Evolutionary conservation across 1,284 basidiomycete species (phyloP).

Genomic region (Trametes hirsuta): DNA sequence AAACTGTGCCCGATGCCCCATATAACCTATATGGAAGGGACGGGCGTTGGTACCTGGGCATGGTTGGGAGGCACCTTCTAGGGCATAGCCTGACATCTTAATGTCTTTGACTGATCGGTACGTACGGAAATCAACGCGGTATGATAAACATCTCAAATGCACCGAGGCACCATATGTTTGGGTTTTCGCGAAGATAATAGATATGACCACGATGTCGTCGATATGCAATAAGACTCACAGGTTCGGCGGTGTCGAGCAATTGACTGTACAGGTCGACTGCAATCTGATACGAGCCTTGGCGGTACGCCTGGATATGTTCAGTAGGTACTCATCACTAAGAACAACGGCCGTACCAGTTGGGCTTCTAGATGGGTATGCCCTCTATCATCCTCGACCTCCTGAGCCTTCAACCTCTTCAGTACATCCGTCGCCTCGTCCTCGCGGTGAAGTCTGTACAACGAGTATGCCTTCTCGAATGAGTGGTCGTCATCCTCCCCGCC

Average conservation of each 20-base stretch:
- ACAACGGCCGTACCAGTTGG: constrained; percentile 65
- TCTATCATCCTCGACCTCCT: constrained; percentile 51
- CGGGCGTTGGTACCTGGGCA: background rate
- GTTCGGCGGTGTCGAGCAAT: constrained; percentile 73
- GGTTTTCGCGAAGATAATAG: too few relatives aligned
- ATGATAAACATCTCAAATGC: too few relatives aligned
- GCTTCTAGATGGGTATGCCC: constrained; percentile 82
- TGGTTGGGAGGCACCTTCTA: too few relatives aligned
- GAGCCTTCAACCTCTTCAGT: constrained; percentile 52
- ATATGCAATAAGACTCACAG: constrained; percentile 48
- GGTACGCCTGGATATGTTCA: constrained; percentile 47
- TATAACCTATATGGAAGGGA: too few relatives aligned
- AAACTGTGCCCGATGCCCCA: too few relatives aligned
- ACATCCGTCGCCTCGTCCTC: constrained; percentile 67
- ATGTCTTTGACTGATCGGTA: too few relatives aligned
- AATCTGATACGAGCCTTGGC: constrained; percentile 72
- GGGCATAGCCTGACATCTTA: too few relatives aligned
- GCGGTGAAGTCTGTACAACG: constrained; percentile 77
- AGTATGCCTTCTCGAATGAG: constrained; percentile 79
- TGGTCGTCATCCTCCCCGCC: constrained; percentile 33
- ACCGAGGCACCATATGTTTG: background rate
- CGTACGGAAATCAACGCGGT: too few relatives aligned
- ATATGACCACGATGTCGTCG: background rate
- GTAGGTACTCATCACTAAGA: background rate
- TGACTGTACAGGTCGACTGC: constrained; percentile 80